A percentile compares a stretch with the other conserved stretches of the same genome.
phyloP scores from a whole-genome alignment of 208 protist species.

The Trypanosoma mega region DNA sequence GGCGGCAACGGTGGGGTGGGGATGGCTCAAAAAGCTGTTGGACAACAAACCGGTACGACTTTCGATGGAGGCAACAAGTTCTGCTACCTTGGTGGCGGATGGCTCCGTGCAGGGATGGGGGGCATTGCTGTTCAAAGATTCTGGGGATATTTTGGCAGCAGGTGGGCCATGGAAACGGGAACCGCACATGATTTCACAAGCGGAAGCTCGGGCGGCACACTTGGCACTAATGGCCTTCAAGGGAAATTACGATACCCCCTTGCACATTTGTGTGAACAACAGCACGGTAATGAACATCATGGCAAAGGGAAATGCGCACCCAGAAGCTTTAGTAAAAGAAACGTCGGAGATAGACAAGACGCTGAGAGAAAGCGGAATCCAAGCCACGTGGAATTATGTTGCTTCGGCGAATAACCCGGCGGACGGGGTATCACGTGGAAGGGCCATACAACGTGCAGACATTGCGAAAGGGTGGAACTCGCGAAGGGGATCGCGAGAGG shows the following conservation, averaged over 20 bases:
- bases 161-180: not conserved
- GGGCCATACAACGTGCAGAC: not conserved
- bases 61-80: not conserved
- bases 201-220: not conserved
- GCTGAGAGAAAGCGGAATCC: not conserved
- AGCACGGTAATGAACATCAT: not conserved
- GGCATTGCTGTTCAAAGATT: not conserved
- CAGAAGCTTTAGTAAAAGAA: not conserved
- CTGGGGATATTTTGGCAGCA: not conserved
- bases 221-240: not conserved
- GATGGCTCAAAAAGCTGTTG: not conserved
- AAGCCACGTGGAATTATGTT: not conserved
- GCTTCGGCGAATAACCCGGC: not conserved
- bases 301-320: not conserved
- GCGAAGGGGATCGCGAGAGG: not conserved
- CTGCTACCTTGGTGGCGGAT: not conserved
- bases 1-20: not conserved
- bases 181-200: not conserved
- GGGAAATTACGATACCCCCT: not conserved
- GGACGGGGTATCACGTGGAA: not conserved
- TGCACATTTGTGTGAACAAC: not conserved
- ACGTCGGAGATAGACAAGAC: not conserved
- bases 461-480: constrained; percentile 1
- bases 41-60: not conserved
- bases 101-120: constrained; percentile 4